These are phyloP conservation scores for Backusella sp. DNA, from an alignment of 192 early-diverging fungal species.

Conservation along the genomic window DNA sequence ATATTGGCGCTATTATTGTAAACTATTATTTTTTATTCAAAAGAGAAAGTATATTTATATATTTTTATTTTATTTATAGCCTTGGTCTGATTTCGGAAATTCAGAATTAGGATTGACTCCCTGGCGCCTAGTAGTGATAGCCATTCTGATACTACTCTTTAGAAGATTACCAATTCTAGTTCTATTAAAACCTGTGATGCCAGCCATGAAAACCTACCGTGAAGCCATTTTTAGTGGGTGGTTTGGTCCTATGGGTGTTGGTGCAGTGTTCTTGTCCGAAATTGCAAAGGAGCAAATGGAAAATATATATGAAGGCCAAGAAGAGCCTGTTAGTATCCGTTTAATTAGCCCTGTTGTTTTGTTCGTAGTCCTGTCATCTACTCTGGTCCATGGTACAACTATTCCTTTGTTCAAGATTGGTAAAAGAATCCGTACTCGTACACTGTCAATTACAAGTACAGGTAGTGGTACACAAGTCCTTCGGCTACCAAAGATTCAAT, in stretches of 20 bases:
- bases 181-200: slow-evolving; percentile 60
- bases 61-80: slow-evolving; percentile 20
- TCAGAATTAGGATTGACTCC: slow-evolving; percentile 50
- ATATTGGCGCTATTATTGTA: slow-evolving; percentile 74
- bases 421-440: slow-evolving; percentile 40
- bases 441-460: slow-evolving; percentile 33
- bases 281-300: slow-evolving; percentile 43
- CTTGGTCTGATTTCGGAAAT: slow-evolving; percentile 65
- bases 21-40: not conserved
- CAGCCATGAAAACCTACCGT: slow-evolving; percentile 66
- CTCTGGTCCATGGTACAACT: slow-evolving; percentile 82
- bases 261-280: slow-evolving; percentile 51
- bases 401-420: slow-evolving; percentile 76
- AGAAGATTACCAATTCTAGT: slow-evolving; percentile 74
- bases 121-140: slow-evolving; percentile 66
- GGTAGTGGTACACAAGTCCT: slow-evolving; percentile 26
- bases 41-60: not conserved
- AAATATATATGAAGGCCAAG: slow-evolving; percentile 13
- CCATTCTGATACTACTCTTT: slow-evolving; percentile 64
- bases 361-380: slow-evolving; percentile 74
- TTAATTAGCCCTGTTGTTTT: slow-evolving; percentile 58
- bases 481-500: slow-evolving; percentile 33
- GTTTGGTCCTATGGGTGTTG: slow-evolving; percentile 82
- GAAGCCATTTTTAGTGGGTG: slow-evolving; percentile 85
- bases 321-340: slow-evolving; percentile 15